Conservation (phyloP, 345 rosid species). For the Cardamine chenopodiifolia region DNA sequence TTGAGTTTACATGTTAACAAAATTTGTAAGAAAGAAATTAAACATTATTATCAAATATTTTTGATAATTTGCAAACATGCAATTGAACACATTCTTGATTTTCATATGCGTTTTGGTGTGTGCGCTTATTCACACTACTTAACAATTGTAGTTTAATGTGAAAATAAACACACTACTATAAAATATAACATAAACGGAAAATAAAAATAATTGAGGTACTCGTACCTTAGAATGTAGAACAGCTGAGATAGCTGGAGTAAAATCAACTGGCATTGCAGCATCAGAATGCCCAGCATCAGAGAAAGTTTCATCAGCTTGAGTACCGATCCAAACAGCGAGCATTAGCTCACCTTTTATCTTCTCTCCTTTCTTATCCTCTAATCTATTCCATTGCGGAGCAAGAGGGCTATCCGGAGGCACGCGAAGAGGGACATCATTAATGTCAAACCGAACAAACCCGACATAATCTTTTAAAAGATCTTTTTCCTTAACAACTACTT, state of each 20-base stretch:
- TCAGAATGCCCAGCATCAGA: slow-evolving; percentile 99
- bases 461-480: slow-evolving; percentile 84
- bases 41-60: background rate
- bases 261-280: slow-evolving; percentile 78
- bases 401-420: slow-evolving; percentile 97
- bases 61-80: background rate
- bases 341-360: slow-evolving; percentile 87
- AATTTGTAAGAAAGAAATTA: background rate
- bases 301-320: slow-evolving; percentile 98
- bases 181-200: background rate
- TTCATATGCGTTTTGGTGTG: background rate
- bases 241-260: slow-evolving; percentile 55
- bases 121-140: background rate
- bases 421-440: slow-evolving; percentile 86
- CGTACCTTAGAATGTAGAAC: slow-evolving; percentile 76
- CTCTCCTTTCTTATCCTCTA: slow-evolving; percentile 81
- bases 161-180: background rate
- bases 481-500: slow-evolving; percentile 88
- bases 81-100: background rate
- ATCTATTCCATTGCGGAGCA: slow-evolving; percentile 96
- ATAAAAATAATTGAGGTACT: background rate
- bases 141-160: background rate
- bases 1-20: background rate
- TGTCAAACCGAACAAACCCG: slow-evolving; percentile 79
- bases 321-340: slow-evolving; percentile 99